Percentiles rank a stretch among this genome's conserved stretches.
These are phyloP conservation scores for Ascochyta lentis DNA, from an alignment of 2,329 filamentous ascomycete genomes.

Conservation along the genomic window DNA sequence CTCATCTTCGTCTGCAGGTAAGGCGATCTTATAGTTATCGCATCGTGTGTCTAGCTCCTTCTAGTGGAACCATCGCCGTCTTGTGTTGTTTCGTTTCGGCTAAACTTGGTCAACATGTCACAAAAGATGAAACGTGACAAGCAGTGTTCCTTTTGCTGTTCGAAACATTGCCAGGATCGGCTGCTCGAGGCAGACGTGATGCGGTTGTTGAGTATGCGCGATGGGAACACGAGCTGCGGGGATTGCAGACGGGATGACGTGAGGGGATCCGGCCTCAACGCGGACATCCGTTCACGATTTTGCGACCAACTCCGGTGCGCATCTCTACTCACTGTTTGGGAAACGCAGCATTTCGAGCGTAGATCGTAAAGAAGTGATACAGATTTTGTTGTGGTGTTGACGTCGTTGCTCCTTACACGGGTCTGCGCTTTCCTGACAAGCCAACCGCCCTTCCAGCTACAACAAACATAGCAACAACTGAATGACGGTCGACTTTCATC, in stretches of 20 bases:
- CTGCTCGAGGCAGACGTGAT: background rate
- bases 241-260: constrained; percentile 11
- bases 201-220: background rate
- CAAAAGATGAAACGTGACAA: constrained; percentile 7
- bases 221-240: constrained; percentile 7
- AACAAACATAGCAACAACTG: background rate
- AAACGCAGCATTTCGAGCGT: background rate
- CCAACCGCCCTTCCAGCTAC: background rate
- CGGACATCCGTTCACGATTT: background rate
- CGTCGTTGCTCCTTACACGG: background rate
- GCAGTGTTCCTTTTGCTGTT: background rate
- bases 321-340: background rate
- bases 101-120: constrained; percentile 12
- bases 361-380: background rate
- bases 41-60: constrained; percentile 11
- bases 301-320: background rate
- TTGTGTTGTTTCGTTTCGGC: constrained; percentile 13
- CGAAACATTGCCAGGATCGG: background rate
- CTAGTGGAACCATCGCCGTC: constrained; percentile 13
- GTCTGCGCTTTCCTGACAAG: background rate
- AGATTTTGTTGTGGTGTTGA: background rate
- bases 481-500: background rate
- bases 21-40: constrained; percentile 15
- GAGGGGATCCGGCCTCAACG: constrained; percentile 9
- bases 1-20: background rate